These are phyloP conservation scores for Raffaelea deltoideospora DNA, from an alignment of 2,329 filamentous ascomycete species.

Conservation along the genomic window DNA sequence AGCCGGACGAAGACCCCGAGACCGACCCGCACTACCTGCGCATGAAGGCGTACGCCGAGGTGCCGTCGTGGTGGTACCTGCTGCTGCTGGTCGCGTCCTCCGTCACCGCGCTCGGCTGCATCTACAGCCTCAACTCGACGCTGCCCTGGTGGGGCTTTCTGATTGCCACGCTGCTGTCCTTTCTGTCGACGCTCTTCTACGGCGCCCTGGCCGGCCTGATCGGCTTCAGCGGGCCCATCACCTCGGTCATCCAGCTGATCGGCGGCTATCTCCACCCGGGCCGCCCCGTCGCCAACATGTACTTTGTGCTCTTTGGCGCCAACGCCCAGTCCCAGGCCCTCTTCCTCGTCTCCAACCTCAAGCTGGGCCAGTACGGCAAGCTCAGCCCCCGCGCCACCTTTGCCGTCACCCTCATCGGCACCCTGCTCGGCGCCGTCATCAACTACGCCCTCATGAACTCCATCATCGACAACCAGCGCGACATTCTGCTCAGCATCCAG, in stretches of 20 bases:
- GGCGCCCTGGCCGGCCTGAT: conserved; percentile 21
- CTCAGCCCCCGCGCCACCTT: conserved; percentile 27
- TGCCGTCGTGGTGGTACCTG: conserved; percentile 26
- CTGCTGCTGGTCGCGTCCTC: conserved; percentile 18
- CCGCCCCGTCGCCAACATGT: conserved; percentile 25
- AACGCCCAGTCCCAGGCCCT: conserved; percentile 18
- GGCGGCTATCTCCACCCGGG: conserved; percentile 29
- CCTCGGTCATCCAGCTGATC: conserved; percentile 25
- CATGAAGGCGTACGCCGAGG: conserved; percentile 25
- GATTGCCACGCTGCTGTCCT: conserved; percentile 19
- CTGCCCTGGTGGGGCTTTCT: conserved; percentile 27
- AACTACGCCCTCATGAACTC: conserved; percentile 30
- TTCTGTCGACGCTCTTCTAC: conserved; percentile 22
- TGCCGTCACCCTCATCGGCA: conserved; percentile 21
- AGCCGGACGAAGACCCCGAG: conserved; percentile 1
- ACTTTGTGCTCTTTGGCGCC: conserved; percentile 23
- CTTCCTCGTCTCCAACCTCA: conserved; percentile 18
- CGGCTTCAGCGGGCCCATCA: conserved; percentile 24
- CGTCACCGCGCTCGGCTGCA: conserved; percentile 20
- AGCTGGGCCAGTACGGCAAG: conserved; percentile 22
- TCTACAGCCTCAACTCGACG: conserved; percentile 20
- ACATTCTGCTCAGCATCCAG: conserved; percentile 19
- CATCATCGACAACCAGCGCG: conserved; percentile 20
- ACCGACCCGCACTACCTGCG: conserved; percentile 26
- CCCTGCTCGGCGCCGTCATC: conserved; percentile 19